Evolutionary conservation across 257 asterid species (phyloP).

Genomic region (Pogostemon cablin): DNA sequence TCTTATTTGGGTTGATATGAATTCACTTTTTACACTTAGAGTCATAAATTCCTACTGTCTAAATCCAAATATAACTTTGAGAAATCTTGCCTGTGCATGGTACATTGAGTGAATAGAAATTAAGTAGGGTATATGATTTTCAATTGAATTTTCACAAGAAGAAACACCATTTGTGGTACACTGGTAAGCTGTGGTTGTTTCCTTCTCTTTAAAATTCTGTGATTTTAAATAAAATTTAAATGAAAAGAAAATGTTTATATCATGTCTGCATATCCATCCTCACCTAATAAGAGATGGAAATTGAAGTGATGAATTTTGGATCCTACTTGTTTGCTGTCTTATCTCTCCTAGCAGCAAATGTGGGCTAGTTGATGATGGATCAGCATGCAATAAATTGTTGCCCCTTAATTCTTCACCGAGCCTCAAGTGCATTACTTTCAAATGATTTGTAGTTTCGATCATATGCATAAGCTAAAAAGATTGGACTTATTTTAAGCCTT

Average conservation of each 20-base stretch:
- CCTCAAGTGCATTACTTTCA: too few species aligned
- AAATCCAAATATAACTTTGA: not conserved
- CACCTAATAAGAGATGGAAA: conserved; percentile 11
- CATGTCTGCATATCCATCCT: conserved; percentile 8
- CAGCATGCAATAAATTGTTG: too few species aligned
- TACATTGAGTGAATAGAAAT: conserved; percentile 1
- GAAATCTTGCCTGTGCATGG: not conserved
- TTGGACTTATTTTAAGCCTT: conserved; percentile 12
- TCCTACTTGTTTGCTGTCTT: not conserved
- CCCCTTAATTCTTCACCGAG: too few species aligned
- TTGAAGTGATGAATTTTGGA: not conserved
- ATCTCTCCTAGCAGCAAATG: too few species aligned
- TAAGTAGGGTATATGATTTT: not conserved
- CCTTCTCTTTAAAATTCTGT: not conserved
- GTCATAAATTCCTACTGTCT: not conserved
- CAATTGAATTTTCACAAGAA: too few species aligned
- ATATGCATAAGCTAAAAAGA: not conserved
- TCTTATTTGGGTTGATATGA: not conserved
- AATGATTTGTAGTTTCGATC: not conserved
- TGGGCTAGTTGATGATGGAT: too few species aligned
- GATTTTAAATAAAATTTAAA: not conserved
- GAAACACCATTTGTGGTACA: too few species aligned
- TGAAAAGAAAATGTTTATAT: not conserved
- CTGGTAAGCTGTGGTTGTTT: not conserved
- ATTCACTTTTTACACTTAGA: not conserved